Conservation (phyloP, 2,329 filamentous ascomycete genomes). For the Fusarium liriodendri region DNA sequence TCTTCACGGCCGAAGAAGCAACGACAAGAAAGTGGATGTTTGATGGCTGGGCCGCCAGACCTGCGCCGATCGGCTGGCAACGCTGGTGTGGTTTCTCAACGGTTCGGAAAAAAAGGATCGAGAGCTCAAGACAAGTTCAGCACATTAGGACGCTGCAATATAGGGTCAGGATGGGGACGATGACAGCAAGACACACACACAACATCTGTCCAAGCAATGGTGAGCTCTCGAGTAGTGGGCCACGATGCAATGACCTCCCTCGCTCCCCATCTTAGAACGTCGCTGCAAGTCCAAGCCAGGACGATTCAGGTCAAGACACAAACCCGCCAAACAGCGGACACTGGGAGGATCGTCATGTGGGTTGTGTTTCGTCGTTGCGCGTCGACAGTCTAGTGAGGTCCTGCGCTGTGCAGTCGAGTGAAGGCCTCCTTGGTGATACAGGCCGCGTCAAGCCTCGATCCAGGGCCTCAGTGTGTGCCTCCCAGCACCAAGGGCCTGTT, state of each 20-base stretch:
- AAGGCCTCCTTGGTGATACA: constrained; percentile 24
- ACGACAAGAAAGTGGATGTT: constrained; percentile 29
- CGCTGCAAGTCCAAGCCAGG: constrained; percentile 17
- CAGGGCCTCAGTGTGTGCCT: constrained; percentile 27
- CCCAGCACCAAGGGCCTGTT: constrained; percentile 24
- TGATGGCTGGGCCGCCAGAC: constrained; percentile 28
- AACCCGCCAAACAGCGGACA: constrained; percentile 22
- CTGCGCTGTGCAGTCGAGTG: constrained; percentile 8
- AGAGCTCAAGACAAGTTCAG: constrained; percentile 6
- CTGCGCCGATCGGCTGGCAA: constrained; percentile 31
- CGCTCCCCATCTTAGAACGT: constrained; percentile 3
- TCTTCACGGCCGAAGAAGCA: constrained; percentile 40
- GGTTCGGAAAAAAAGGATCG: constrained; percentile 14
- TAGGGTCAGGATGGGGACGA: constrained; percentile 17
- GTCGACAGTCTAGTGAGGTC: constrained; percentile 16
- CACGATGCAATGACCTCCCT: constrained; percentile 6
- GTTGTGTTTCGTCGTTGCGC: constrained; percentile 28
- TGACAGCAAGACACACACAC: constrained; percentile 10
- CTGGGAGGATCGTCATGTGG: constrained; percentile 32
- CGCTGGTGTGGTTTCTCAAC: constrained; percentile 22
- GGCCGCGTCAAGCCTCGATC: constrained; percentile 19
- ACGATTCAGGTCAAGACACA: constrained; percentile 17
- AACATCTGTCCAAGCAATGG: constrained; percentile 13
- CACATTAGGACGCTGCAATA: constrained; percentile 19
- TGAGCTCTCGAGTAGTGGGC: constrained; percentile 9